Conservation (phyloP, 345 rosid genomes). For the Eutrema japonicum region DNA sequence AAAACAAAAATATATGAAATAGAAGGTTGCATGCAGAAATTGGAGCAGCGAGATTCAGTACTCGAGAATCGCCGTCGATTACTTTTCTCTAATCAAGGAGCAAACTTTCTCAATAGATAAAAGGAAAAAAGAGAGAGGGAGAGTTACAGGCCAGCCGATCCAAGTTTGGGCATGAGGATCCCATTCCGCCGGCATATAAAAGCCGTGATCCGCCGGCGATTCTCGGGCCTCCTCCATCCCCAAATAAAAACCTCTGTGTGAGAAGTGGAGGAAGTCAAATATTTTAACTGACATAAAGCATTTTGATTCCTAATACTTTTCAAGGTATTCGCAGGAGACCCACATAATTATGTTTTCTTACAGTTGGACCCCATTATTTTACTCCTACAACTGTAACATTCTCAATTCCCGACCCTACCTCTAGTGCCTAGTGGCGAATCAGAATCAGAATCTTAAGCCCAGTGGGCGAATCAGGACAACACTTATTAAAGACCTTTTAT, state of each 20-base stretch:
- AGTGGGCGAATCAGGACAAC: slow-evolving; percentile 14
- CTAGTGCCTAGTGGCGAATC: background rate
- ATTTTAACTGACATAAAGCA: background rate
- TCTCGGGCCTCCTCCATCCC: slow-evolving; percentile 50
- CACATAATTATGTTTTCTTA: background rate
- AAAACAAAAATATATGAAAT: too few species aligned
- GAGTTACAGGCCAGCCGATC: too few species aligned
- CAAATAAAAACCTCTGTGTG: background rate
- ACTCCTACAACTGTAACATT: background rate
- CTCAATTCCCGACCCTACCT: slow-evolving; percentile 8
- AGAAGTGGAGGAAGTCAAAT: background rate
- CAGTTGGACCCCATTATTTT: slow-evolving; percentile 18
- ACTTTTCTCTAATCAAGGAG: too few species aligned
- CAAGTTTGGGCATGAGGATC: too few species aligned
- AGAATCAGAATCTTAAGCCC: slow-evolving; percentile 30
- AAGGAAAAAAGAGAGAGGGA: too few species aligned
- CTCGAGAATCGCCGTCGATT: too few species aligned
- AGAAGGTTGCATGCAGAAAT: too few species aligned
- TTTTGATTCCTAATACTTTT: background rate
- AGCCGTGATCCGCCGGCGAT: slow-evolving; percentile 60
- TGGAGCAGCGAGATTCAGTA: too few species aligned
- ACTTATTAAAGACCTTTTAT: background rate
- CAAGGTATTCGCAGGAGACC: background rate
- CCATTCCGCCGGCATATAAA: too few species aligned
- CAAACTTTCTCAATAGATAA: too few species aligned